Evolutionary conservation across 768 basidiomycete genomes (phyloP).

Genomic region (Multifurca ochricompacta): DNA sequence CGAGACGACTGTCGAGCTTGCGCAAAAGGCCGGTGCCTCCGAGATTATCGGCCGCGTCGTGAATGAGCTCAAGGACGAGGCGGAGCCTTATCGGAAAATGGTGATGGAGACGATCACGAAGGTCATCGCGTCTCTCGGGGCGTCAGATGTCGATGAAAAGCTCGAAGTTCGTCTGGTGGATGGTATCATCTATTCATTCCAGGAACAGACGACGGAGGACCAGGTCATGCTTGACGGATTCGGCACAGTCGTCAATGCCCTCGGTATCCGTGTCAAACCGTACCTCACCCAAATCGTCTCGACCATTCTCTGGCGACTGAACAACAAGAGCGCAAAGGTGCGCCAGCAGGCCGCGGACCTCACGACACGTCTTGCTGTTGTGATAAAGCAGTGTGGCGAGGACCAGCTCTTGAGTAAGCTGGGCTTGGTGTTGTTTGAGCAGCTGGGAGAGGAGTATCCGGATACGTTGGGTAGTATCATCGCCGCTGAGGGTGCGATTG

Average conservation of each 20-base stretch:
- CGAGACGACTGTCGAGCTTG: conserved; percentile 97
- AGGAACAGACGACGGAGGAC: conserved; percentile 98
- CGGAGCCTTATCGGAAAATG: conserved; percentile 95
- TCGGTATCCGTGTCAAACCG: conserved; percentile 93
- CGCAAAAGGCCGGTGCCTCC: conserved; percentile 92
- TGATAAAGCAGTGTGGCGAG: conserved; percentile 98
- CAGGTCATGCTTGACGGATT: conserved; percentile 99
- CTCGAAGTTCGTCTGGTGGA: conserved; percentile 92
- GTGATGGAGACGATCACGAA: conserved; percentile 99
- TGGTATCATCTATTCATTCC: conserved; percentile 99
- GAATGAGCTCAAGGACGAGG: conserved; percentile 87
- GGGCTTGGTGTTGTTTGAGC: conserved; percentile 94
- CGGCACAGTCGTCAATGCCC: conserved; percentile 93
- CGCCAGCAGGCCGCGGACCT: conserved; percentile 99
- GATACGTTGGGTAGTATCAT: conserved; percentile 99
- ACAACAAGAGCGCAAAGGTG: conserved; percentile 99
- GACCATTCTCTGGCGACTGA: conserved; percentile 96
- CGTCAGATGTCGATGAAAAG: conserved; percentile 96
- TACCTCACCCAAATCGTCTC: conserved; percentile 99
- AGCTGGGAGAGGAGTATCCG: conserved; percentile 98
- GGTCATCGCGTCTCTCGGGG: conserved; percentile 86
- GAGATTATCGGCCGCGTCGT: conserved; percentile 87
- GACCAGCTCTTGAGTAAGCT: conserved; percentile 93
- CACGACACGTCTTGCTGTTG: conserved; percentile 89
- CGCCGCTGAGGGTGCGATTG: conserved; percentile 96